Evolutionary conservation across 2,329 filamentous ascomycete species (phyloP), one percentile per base, ranked within the genome.

Genomic region (Tolypocladium nubicola): DNA sequence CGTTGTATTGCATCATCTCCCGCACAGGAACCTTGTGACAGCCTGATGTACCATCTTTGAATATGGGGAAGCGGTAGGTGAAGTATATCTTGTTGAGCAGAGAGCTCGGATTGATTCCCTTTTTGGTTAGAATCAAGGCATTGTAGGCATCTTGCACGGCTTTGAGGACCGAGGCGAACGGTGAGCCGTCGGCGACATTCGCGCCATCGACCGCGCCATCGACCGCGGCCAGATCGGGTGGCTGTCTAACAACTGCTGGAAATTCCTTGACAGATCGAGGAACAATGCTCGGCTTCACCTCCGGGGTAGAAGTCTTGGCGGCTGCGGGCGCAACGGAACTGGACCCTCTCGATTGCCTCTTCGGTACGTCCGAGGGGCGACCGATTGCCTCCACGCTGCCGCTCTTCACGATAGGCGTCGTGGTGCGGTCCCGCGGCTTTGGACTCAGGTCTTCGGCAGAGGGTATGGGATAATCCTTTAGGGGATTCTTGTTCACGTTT

Each of bases 1-100:
- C 71, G 56, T 78, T 76, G 59, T 77, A 80, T 14, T 73, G 69
- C 2, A 78, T 63, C 3, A 81, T 64, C 41, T 80, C 75, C 41
- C 67, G 57, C 3, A 71, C 66, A 3, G 70, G 71, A 11, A 80
- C 70, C 52, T 67, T 76, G 63, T 77, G 75, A n/a, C 68, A 65
- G 23, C 66, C 71, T 6, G 45, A 16, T 13, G 59, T 52, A n/a
- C 61, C 62, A 30, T 65, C 62, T 52, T 56, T 62, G 38, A 61
- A 69, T 10, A 43, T 62, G 9, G 70, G 69, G 35, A 73, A 69
- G 37, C 61, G 66, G 60, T 70, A 70, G 26, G 55, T 57, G 23
- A 68, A 68, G 60, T 70, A 74, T 2, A 74, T 37, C n/a, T 63
- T 65, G 52, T 67, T 69, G 26, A 70, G 56, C 0, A 68, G 56